These are phyloP conservation scores for Theobroma cacao DNA, from an alignment of 345 rosid genomes.

Conservation along the genomic window DNA sequence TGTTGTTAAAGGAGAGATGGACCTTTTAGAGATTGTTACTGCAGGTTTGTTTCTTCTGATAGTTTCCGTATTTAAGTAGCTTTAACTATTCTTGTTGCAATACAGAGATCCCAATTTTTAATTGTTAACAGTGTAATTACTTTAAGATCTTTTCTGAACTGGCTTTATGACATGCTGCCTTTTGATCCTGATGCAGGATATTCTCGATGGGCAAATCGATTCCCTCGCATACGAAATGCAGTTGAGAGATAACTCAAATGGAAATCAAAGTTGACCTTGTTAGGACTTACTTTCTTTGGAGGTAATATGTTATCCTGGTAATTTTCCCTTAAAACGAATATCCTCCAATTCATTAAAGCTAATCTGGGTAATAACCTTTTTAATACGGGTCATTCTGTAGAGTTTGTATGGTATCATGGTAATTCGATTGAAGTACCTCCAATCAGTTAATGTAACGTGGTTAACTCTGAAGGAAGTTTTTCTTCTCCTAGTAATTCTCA, in stretches of 20 bases:
- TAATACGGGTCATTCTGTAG: not conserved
- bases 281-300: not conserved
- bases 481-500: not conserved
- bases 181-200: constrained; percentile 39
- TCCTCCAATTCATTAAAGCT: not conserved
- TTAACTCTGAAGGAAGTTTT: not conserved
- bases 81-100: not conserved
- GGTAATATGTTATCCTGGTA: not conserved
- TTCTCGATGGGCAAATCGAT: constrained; percentile 56
- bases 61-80: not conserved
- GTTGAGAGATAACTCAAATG: constrained; percentile 15
- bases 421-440: not conserved
- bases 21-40: constrained; percentile 67
- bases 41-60: constrained; percentile 41
- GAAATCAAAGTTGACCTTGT: not conserved
- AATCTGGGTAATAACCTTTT: not conserved
- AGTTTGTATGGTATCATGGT: not conserved
- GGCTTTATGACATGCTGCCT: not conserved
- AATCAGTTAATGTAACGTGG: not conserved
- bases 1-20: constrained; percentile 32
- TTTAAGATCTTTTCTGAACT: not conserved
- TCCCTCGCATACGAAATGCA: constrained; percentile 41
- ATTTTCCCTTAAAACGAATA: not conserved
- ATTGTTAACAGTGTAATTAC: not conserved
- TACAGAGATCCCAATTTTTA: not conserved